Conservation (phyloP, 2,329 filamentous ascomycete genomes). For the Colletotrichum neosansevieriae region DNA sequence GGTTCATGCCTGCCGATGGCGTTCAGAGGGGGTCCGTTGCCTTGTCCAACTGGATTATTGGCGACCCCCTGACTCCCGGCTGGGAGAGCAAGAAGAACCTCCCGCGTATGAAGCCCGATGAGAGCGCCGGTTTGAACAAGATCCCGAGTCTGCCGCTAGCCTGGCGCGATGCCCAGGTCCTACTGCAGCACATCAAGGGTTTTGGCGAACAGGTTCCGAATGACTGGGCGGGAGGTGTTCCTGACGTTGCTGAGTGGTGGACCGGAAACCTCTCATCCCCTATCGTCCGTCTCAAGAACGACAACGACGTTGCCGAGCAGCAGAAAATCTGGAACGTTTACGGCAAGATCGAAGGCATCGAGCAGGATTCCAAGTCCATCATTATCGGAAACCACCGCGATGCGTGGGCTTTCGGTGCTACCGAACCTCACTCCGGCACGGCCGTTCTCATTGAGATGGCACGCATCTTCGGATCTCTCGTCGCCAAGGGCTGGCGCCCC, state of each 20-base stretch:
- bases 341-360: conserved; percentile 84
- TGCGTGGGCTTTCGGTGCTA: conserved; percentile 89
- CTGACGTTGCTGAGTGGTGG: conserved; percentile 79
- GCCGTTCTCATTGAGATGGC: conserved; percentile 92
- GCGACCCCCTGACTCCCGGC: conserved; percentile 92
- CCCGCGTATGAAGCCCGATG: conserved; percentile 75
- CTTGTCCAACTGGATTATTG: conserved; percentile 84
- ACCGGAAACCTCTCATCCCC: conserved; percentile 82
- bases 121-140: conserved; percentile 78
- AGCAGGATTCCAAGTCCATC: conserved; percentile 85
- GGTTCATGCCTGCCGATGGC: conserved; percentile 83
- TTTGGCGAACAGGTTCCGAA: conserved; percentile 76
- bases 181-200: conserved; percentile 82
- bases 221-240: conserved; percentile 82
- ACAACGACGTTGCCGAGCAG: conserved; percentile 84
- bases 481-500: conserved; percentile 85
- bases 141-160: conserved; percentile 93
- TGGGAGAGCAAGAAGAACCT: conserved; percentile 78
- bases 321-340: conserved; percentile 95
- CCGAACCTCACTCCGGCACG: conserved; percentile 87
- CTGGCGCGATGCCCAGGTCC: conserved; percentile 86
- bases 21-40: conserved; percentile 87
- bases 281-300: conserved; percentile 83
- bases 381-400: conserved; percentile 95
- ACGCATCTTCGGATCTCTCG: conserved; percentile 84